Evolutionary conservation across 768 basidiomycete species (phyloP).

Genomic region (Termitomyces sp.): DNA sequence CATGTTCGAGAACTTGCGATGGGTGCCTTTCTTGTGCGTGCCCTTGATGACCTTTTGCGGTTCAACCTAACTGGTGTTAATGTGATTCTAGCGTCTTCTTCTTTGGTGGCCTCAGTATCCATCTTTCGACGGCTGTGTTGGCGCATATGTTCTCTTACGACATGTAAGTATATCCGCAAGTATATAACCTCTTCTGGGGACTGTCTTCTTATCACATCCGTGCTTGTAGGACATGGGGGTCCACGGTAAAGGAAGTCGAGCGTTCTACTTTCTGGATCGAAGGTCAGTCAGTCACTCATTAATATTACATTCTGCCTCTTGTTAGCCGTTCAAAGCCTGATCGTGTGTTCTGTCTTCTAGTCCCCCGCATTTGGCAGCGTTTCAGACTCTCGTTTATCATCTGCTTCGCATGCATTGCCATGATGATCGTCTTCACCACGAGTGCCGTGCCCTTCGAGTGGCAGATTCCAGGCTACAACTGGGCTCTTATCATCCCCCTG

Average conservation of each 20-base stretch:
- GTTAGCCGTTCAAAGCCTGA: not conserved
- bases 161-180: slow-evolving; percentile 29
- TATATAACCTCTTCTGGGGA: not conserved
- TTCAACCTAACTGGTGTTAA: not conserved
- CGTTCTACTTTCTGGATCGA: slow-evolving; percentile 88
- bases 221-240: slow-evolving; percentile 43
- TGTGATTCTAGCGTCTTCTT: slow-evolving; percentile 56
- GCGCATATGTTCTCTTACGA: slow-evolving; percentile 65
- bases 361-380: slow-evolving; percentile 75
- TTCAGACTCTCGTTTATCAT: slow-evolving; percentile 72
- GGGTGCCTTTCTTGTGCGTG: slow-evolving; percentile 71
- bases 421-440: slow-evolving; percentile 57
- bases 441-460: slow-evolving; percentile 56
- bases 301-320: not conserved
- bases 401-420: slow-evolving; percentile 50
- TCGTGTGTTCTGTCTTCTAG: slow-evolving; percentile 19
- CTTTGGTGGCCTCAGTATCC: slow-evolving; percentile 72
- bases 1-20: slow-evolving; percentile 52
- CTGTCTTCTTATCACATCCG: not conserved
- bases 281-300: slow-evolving; percentile 20
- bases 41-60: not conserved
- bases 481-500: slow-evolving; percentile 73
- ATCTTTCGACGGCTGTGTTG: slow-evolving; percentile 59
- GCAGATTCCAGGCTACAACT: slow-evolving; percentile 56
- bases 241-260: slow-evolving; percentile 75